Conservation (phyloP, 73 alveolate genomes). For the Paramecium sonneborni region DNA sequence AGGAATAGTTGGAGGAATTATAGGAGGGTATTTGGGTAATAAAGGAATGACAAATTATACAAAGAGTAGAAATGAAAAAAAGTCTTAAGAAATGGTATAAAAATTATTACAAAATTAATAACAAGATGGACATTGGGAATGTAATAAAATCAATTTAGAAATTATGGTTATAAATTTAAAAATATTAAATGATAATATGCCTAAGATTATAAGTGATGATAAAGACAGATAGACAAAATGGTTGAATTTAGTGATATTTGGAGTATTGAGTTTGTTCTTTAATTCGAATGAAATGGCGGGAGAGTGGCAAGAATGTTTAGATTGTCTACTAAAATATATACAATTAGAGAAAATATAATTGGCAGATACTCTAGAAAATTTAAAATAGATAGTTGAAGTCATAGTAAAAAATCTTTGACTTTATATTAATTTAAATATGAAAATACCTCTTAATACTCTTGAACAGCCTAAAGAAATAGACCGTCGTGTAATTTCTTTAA, state of each 20-base stretch:
- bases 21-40: slow-evolving; percentile 38
- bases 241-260: slow-evolving; percentile 1
- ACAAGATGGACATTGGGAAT: slow-evolving; percentile 11
- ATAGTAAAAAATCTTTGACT: slow-evolving; percentile 38
- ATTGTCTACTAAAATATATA: background rate
- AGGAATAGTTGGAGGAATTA: background rate
- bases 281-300: background rate
- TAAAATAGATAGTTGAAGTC: slow-evolving; percentile 40
- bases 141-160: background rate
- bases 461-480: slow-evolving; percentile 21
- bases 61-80: background rate
- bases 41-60: slow-evolving; percentile 4
- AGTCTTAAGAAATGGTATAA: background rate
- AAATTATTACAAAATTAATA: background rate
- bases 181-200: background rate
- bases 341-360: background rate
- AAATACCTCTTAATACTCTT: slow-evolving; percentile 11
- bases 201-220: background rate
- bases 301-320: slow-evolving; percentile 14
- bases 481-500: background rate
- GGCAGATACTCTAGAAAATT: slow-evolving; percentile 20
- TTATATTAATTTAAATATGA: slow-evolving; percentile 43
- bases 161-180: slow-evolving; percentile 3
- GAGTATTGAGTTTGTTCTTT: background rate
- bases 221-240: slow-evolving; percentile 28